Evolutionary conservation across 129 eudicot genomes (phyloP).

Genomic region (Heracleum sosnowskyi): DNA sequence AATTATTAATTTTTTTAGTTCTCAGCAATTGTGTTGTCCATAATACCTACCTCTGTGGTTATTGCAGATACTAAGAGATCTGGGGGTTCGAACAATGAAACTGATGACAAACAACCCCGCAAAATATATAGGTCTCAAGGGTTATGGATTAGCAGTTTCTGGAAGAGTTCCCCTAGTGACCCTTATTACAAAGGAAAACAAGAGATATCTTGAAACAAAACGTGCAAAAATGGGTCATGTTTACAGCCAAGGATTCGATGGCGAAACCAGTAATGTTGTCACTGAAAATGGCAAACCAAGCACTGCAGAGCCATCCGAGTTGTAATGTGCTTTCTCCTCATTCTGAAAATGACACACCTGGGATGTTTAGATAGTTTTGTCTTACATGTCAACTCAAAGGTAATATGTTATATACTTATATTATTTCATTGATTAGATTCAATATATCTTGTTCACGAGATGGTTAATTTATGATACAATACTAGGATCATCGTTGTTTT

Average conservation of each 20-base stretch:
- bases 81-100: slow-evolving; percentile 14
- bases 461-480: not conserved
- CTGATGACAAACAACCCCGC: slow-evolving; percentile 14
- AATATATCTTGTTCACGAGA: not conserved
- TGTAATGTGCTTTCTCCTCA: not conserved
- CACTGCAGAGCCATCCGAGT: slow-evolving; percentile 12
- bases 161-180: slow-evolving; percentile 87
- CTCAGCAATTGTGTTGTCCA: not conserved
- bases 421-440: not conserved
- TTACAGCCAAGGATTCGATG: slow-evolving; percentile 40
- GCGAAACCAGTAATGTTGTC: slow-evolving; percentile 24
- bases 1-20: not conserved
- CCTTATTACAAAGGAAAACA: slow-evolving; percentile 73
- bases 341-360: not conserved
- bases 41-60: not conserved
- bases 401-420: not conserved
- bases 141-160: slow-evolving; percentile 75
- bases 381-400: not conserved
- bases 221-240: slow-evolving; percentile 92
- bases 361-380: not conserved
- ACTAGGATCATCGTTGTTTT: not conserved
- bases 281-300: slow-evolving; percentile 28
- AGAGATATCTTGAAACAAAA: slow-evolving; percentile 78
- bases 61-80: slow-evolving; percentile 48
- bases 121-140: slow-evolving; percentile 24